Percentiles rank a stretch among this genome's conserved stretches.
Evolutionary conservation across 2,329 filamentous ascomycete genomes (phyloP).

Genomic region (Cytospora leucostoma): DNA sequence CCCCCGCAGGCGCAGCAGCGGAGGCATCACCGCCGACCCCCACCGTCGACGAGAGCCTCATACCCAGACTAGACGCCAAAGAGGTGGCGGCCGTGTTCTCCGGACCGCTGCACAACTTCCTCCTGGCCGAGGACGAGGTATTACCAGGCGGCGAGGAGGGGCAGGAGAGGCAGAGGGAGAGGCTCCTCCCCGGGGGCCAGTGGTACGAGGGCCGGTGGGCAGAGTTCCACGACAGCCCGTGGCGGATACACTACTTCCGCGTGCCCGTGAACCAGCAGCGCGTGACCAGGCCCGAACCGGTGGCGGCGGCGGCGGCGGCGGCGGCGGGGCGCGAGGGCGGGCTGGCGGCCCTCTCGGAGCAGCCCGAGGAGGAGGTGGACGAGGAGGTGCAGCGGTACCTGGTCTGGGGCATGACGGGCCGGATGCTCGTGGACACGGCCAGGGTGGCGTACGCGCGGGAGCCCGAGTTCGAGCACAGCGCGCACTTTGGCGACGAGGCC

Average conservation of each 20-base stretch:
- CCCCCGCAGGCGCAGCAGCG: conserved; percentile 22
- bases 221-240: conserved; percentile 74
- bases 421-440: conserved; percentile 86
- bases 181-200: conserved; percentile 51
- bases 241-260: conserved; percentile 89
- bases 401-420: conserved; percentile 93
- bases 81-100: conserved; percentile 95
- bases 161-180: conserved; percentile 38
- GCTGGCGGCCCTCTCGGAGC: conserved; percentile 47
- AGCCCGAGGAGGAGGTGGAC: conserved; percentile 50
- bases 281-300: conserved; percentile 58
- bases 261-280: conserved; percentile 75
- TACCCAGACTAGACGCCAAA: conserved; percentile 79
- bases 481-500: conserved; percentile 53
- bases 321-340: conserved; percentile 36
- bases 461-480: conserved; percentile 77
- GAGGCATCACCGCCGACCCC: conserved; percentile 34
- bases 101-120: conserved; percentile 82
- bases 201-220: conserved; percentile 90
- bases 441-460: conserved; percentile 79
- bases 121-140: conserved; percentile 61
- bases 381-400: conserved; percentile 63
- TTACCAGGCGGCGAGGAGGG: conserved; percentile 36
- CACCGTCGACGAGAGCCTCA: conserved; percentile 68
- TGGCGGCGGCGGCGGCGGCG: no score